Conservation (phyloP, 2,329 filamentous ascomycete genomes). For the Thielaviopsis punctulata region DNA sequence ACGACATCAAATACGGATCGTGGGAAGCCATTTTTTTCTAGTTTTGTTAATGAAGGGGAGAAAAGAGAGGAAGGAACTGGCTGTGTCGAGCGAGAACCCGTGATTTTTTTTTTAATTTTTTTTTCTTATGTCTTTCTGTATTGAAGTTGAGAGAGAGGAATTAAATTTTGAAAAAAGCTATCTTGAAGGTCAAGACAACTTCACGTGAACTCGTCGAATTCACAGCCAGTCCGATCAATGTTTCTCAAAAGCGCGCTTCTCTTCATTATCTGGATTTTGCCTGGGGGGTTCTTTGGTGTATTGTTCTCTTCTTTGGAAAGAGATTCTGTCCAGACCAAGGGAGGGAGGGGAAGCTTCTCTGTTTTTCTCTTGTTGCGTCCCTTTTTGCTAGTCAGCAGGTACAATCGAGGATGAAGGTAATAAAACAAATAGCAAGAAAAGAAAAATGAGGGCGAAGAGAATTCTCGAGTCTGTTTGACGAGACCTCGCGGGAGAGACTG, state of each 20-base stretch:
- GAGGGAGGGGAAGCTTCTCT: neutral
- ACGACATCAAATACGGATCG: conserved; percentile 5
- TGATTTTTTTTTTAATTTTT: conserved; percentile 1
- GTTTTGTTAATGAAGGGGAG: neutral
- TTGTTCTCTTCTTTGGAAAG: neutral
- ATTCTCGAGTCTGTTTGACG: too few species aligned
- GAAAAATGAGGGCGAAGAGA: neutral
- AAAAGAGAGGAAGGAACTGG: neutral
- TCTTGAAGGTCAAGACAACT: neutral
- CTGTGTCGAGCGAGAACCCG: neutral
- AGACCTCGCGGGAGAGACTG: neutral
- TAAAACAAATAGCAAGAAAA: neutral
- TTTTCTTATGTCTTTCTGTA: neutral
- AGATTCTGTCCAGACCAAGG: conserved; percentile 1
- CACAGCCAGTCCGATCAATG: conserved; percentile 12
- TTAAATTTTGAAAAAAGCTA: neutral
- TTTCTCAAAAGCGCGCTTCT: conserved; percentile 13
- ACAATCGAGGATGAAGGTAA: neutral
- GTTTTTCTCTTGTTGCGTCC: too few species aligned
- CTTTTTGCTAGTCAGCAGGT: too few species aligned
- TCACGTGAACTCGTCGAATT: conserved; percentile 13
- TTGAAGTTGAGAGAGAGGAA: neutral
- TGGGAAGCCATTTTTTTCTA: conserved; percentile 2
- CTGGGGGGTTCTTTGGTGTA: neutral
- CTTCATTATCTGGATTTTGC: conserved; percentile 12